Evolutionary conservation across 768 basidiomycete genomes (phyloP), one percentile per base, ranked within the genome.

Genomic region (Phylloporus sp.): DNA sequence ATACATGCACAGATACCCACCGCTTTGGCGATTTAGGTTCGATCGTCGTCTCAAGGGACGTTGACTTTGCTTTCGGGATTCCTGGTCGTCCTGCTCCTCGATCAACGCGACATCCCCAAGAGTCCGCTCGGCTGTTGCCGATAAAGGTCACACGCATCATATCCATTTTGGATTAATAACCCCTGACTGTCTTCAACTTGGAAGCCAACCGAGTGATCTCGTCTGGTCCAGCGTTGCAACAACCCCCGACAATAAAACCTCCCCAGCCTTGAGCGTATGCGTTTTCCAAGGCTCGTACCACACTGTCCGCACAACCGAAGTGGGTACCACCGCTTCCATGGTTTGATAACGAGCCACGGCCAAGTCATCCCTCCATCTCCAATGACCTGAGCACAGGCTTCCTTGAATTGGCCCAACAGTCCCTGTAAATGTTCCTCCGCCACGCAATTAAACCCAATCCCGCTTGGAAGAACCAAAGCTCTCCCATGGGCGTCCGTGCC

Each of bases 381-480:
- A 20, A 55, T 32, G 16, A 54, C 49, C 49, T 49, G 45, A 34
- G 39, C 38, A 59, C 57, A 58, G 16, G 56, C 60, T 40, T 55
- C 55, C 32, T 56, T 12, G 61, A 81, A 76, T 24, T 73, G 67
- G 4, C 38, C 54, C 22, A 79, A 57, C 22, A 85, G 61, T 0
- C 43, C 40, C 1, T 70, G 61, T n/a, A 87, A 54, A 58, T 73
- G 69, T 31, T 73, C 66, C 16, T 78, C 60, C 1, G 68, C 70
- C 0, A 87, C 86, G 66, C 88, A 93, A 63, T 93, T 91, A 56
- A 91, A 78, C 1, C 89, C 90, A 15, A 91, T 69, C 1, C 76
- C 87, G 28, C 71, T 67, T 0, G 84, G 85, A 34, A 60, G 50
- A 2, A 67, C 68, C 32, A 69, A 47, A 18, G 26, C 27, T 9